Percentiles rank a stretch among this genome's conserved stretches.
These are phyloP conservation scores for Phaffia tasmanica DNA, from an alignment of 768 basidiomycete species.

Conservation along the genomic window DNA sequence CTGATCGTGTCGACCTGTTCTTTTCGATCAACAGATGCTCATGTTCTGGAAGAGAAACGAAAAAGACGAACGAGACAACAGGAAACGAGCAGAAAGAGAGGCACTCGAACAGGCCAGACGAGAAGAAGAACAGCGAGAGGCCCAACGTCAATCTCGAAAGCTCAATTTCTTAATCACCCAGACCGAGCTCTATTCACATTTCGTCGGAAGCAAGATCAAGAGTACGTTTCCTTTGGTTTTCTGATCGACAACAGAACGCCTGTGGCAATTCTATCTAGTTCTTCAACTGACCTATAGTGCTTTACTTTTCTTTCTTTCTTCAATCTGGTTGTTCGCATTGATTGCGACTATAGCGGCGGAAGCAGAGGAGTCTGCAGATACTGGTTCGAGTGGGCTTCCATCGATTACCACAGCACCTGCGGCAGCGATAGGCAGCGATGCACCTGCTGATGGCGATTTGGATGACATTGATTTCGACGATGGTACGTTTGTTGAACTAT, in stretches of 20 bases:
- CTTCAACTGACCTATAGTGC: not conserved
- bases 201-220: slow-evolving; percentile 82
- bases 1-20: not conserved
- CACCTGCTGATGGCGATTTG: slow-evolving; percentile 43
- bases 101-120: slow-evolving; percentile 73
- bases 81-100: slow-evolving; percentile 90
- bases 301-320: not conserved
- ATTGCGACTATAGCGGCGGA: slow-evolving; percentile 34
- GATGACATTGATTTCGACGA: slow-evolving; percentile 83
- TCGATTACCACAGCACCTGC: slow-evolving; percentile 9
- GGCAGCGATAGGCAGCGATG: slow-evolving; percentile 40
- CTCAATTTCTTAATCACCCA: slow-evolving; percentile 97
- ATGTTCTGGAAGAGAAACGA: slow-evolving; percentile 98
- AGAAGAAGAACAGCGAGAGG: slow-evolving; percentile 88
- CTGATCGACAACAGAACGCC: not conserved
- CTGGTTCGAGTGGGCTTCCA: slow-evolving; percentile 25
- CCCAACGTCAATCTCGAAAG: slow-evolving; percentile 84
- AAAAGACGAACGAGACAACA: slow-evolving; percentile 83
- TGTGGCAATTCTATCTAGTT: not conserved
- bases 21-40: slow-evolving; percentile 54
- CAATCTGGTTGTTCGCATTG: too few relatives aligned
- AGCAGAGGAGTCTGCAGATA: slow-evolving; percentile 37
- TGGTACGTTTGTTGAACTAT: slow-evolving; percentile 45
- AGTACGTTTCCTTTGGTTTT: slow-evolving; percentile 28
- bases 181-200: slow-evolving; percentile 96